Conservation (phyloP, 208 protist species). For the Leptomonas seymouri region DNA sequence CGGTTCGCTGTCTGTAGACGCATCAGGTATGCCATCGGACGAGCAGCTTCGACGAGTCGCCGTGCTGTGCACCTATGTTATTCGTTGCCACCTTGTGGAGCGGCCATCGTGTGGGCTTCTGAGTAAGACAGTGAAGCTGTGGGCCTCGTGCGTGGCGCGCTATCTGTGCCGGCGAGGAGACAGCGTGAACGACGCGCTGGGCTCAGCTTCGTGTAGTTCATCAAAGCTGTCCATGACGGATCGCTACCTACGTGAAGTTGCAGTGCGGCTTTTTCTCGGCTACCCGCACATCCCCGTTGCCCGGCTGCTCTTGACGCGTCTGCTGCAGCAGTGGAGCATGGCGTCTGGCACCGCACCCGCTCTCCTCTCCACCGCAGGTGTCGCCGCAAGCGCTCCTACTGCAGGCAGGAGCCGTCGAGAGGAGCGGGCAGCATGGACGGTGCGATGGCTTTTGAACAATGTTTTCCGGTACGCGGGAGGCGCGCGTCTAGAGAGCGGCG, state of each 20-base stretch:
- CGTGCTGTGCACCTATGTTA: constrained; percentile 31
- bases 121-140: constrained; percentile 27
- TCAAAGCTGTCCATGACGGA: constrained; percentile 19
- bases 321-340: constrained; percentile 9
- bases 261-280: constrained; percentile 20
- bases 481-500: not conserved
- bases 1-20: not conserved
- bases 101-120: constrained; percentile 20
- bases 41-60: constrained; percentile 19
- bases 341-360: not conserved
- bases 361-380: not conserved
- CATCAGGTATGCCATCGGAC: constrained; percentile 3
- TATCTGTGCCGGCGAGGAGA: constrained; percentile 18
- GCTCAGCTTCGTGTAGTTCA: not conserved
- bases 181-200: not conserved
- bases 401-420: not conserved
- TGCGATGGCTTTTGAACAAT: constrained; percentile 8
- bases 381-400: too few relatives aligned
- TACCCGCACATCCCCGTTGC: constrained; percentile 31
- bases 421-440: not conserved
- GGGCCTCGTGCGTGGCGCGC: constrained; percentile 20
- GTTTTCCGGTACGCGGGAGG: constrained; percentile 7
- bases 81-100: constrained; percentile 27
- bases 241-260: constrained; percentile 24
- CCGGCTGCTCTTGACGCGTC: constrained; percentile 29